Conservation (phyloP, 495 filamentous ascomycete species). For the Penicillium silybi region DNA sequence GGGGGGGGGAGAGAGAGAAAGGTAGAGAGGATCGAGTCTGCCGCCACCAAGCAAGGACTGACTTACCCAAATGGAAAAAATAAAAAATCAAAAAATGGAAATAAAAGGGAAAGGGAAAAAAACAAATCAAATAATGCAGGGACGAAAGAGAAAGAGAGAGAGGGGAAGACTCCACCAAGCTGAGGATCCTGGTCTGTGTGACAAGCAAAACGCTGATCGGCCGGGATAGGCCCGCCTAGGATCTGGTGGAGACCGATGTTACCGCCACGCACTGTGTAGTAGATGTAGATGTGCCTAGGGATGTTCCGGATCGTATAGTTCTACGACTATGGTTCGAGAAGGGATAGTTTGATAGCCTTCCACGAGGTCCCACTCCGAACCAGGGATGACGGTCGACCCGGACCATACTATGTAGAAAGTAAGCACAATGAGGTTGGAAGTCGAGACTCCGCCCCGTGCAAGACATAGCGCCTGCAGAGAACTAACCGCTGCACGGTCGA, state of each 20-base stretch:
- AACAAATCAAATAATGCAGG: constrained; percentile 4
- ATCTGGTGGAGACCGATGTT: constrained; percentile 15
- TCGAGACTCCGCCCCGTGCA: constrained; percentile 16
- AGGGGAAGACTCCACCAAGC: constrained; percentile 20
- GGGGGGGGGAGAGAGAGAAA: constrained; percentile 2
- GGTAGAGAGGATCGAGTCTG: constrained; percentile 20
- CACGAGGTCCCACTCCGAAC: constrained; percentile 13
- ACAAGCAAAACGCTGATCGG: constrained; percentile 26
- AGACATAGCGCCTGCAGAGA: constrained; percentile 15
- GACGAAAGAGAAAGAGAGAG: constrained; percentile 13
- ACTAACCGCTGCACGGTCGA: constrained; percentile 22
- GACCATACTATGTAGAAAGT: no score
- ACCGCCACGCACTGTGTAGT: constrained; percentile 13
- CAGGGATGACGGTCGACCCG: constrained; percentile 5
- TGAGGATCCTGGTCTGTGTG: constrained; percentile 31
- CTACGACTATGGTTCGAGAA: no score
- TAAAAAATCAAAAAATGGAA: background rate
- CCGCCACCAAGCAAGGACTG: constrained; percentile 29
- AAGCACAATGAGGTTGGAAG: constrained; percentile 14
- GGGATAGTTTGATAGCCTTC: background rate
- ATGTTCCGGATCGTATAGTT: no score
- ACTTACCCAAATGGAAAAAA: background rate
- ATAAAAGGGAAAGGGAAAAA: constrained; percentile 1
- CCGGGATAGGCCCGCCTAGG: constrained; percentile 20
- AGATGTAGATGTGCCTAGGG: no score